Percentiles rank a stretch among this genome's conserved stretches.
Evolutionary conservation across 1,139 yeast species (phyloP).

Genomic region (Debaryomyces singareniensis): DNA sequence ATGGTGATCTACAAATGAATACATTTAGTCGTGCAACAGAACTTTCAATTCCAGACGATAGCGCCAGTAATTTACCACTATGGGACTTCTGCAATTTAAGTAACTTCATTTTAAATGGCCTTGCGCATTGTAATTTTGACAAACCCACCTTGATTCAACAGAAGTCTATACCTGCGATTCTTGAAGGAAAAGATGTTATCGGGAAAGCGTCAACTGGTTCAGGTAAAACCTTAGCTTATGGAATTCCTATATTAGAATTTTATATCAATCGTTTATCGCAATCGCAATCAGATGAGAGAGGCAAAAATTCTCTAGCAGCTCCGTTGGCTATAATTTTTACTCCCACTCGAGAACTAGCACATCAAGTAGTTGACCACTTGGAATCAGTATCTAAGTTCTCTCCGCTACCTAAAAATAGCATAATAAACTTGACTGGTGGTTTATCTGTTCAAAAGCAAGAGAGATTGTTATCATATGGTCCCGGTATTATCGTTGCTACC

Average conservation of each 20-base stretch:
- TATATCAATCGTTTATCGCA: constrained; percentile 28
- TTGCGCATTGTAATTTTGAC: constrained; percentile 50
- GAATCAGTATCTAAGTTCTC: constrained; percentile 54
- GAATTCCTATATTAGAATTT: constrained; percentile 84
- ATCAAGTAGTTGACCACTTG: constrained; percentile 83
- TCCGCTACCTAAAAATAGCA: constrained; percentile 49
- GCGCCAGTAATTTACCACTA: constrained; percentile 44
- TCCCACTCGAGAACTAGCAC: constrained; percentile 95
- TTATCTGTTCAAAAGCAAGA: constrained; percentile 90
- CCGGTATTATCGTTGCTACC: constrained; percentile 86
- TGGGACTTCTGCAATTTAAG: constrained; percentile 50
- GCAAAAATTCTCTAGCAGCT: constrained; percentile 7
- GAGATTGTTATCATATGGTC: constrained; percentile 64
- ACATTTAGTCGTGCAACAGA: constrained; percentile 17
- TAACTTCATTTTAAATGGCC: constrained; percentile 51
- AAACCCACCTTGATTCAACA: constrained; percentile 83
- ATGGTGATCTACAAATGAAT: constrained; percentile 9
- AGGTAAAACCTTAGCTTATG: constrained; percentile 95
- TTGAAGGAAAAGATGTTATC: constrained; percentile 71
- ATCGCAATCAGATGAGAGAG: constrained; percentile 15
- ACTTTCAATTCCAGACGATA: constrained; percentile 33
- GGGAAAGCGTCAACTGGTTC: constrained; percentile 99
- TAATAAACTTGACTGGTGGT: constrained; percentile 90
- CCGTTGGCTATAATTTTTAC: constrained; percentile 74
- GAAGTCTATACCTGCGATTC: constrained; percentile 67